These are phyloP conservation scores for Rhynchosporium agropyri DNA, from an alignment of 2,329 filamentous ascomycete genomes.

Conservation along the genomic window DNA sequence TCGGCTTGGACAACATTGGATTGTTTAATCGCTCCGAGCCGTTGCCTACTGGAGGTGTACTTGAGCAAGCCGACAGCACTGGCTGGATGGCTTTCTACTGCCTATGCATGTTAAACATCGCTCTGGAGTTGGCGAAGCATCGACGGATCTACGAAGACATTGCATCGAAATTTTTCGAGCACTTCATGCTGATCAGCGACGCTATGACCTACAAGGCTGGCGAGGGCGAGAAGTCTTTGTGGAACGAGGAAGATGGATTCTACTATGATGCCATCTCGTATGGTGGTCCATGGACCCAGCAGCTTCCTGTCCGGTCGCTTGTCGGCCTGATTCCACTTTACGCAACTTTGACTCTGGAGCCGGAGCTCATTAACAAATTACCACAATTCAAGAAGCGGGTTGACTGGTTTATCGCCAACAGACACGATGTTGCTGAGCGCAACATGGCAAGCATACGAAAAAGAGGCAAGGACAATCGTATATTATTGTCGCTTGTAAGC, in stretches of 20 bases:
- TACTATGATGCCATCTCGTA: constrained; percentile 99
- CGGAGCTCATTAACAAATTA: constrained; percentile 88
- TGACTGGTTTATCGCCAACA: constrained; percentile 92
- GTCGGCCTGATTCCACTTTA: constrained; percentile 94
- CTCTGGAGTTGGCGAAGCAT: constrained; percentile 92
- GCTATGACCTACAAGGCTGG: constrained; percentile 86
- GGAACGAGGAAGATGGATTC: constrained; percentile 96
- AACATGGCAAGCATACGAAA: constrained; percentile 94
- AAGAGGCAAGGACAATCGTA: constrained; percentile 85
- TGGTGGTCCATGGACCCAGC: constrained; percentile 90
- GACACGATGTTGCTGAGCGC: constrained; percentile 81
- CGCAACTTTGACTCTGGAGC: constrained; percentile 88
- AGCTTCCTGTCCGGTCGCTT: constrained; percentile 87
- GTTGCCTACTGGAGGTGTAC: constrained; percentile 85
- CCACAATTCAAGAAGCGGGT: constrained; percentile 91
- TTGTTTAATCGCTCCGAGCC: constrained; percentile 97
- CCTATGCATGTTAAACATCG: constrained; percentile 94
- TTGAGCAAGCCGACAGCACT: constrained; percentile 96
- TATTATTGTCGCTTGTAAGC: constrained; percentile 87
- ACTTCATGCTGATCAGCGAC: constrained; percentile 97
- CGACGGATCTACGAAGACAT: constrained; percentile 95
- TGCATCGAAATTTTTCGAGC: constrained; percentile 98
- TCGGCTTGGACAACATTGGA: constrained; percentile 95
- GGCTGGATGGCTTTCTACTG: constrained; percentile 99
- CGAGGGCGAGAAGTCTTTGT: constrained; percentile 77